Evolutionary conservation across 257 asterid species (phyloP), one percentile per base, ranked within the genome.

Genomic region (Salvia splendens): DNA sequence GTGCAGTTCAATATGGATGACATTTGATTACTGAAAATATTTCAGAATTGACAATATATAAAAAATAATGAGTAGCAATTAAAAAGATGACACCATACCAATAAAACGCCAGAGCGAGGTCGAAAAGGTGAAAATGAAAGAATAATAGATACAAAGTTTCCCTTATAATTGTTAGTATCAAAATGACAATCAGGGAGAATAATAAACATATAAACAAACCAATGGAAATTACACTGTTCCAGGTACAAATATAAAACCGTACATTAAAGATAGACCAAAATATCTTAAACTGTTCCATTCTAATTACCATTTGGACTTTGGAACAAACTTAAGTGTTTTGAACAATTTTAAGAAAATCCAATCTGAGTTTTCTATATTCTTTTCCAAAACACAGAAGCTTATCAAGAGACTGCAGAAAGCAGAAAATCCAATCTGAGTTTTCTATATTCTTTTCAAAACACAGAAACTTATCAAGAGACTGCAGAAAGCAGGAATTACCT

Each of bases 401-500:
- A 62, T 46, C 49, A 48, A 56, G 42, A 43, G 73, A 54, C 59
- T 72, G 24, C 52, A 62, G 55, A 78, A 56, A 67, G 69, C 64
- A 57, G 33, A 46, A 20, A 64, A 61, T 55, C 6, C 20, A 50
- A 41, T 12, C 12, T 28, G 56, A 53, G 70, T 35, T 3, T 4
- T 64, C 5, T 17, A 6, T 10, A 36, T 17, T 48, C 60, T 36
- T 36, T 1, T 3, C 41, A 36, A 36, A 8, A 45, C 40, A 56
- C 38, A 56, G 14, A 51, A 60, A 12, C 35, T 45, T 38, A 62
- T 46, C 49, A 48, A 56, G 42, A 43, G 73, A 54, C 59, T 72
- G 24, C 52, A 62, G 55, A 78, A 56, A 67, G 69, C 64, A 57
- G 33, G 49, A 20, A 64, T 32, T 82, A 91, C 97, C 92, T 91